Base-by-base conservation (phyloP, 1,139 yeast species). In the Sugiyamaella xylanicola region DNA sequence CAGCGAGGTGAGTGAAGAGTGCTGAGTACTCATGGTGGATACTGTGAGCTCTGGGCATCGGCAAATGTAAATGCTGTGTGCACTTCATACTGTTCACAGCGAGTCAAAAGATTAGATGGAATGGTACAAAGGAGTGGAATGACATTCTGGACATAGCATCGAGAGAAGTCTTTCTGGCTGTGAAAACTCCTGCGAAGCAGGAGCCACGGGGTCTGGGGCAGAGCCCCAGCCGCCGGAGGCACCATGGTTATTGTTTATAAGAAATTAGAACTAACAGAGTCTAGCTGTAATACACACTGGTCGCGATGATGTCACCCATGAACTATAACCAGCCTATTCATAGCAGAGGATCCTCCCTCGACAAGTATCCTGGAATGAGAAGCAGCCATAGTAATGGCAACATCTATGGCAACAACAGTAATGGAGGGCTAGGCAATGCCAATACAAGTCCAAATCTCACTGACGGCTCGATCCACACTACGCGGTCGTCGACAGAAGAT, bases 401-500 rank as follows among this genome's bases (percentile, higher is more conserved):
- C 37, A 7, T 32, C 8, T 11, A 32, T 15, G 15, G 15, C 13
- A 13, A 8, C 15, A 32, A n/a, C 32, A 8, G 17, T 16, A 46
- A 46, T 36, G 50, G n/a, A n/a, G n/a, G n/a, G n/a, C n/a, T n/a
- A n/a, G n/a, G 41, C 21, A 13, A 21, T 36, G 16, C 41, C 27
- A 35, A 7, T 22, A 36, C 19, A 15, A 32, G 15, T 15, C 37
- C 37, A 15, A 32, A 32, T n/a, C 37, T 13, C 4, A 15, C 39
- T 4, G 22, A 22, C 35, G 17, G 21, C 19, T 51, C 51, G 13
- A 36, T 45, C 9, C 19, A 15, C 29, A 51, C 54, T 15, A 39
- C 51, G 3, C 16, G 47, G 35, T 52, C 51, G 29, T 52, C 52
- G 3, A 15, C 40, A 11, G 47, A 35, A n/a, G 16, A 21, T 37